phyloP scores from a whole-genome alignment of 2,329 filamentous ascomycete species.

The Trichocomaceae sp. region DNA sequence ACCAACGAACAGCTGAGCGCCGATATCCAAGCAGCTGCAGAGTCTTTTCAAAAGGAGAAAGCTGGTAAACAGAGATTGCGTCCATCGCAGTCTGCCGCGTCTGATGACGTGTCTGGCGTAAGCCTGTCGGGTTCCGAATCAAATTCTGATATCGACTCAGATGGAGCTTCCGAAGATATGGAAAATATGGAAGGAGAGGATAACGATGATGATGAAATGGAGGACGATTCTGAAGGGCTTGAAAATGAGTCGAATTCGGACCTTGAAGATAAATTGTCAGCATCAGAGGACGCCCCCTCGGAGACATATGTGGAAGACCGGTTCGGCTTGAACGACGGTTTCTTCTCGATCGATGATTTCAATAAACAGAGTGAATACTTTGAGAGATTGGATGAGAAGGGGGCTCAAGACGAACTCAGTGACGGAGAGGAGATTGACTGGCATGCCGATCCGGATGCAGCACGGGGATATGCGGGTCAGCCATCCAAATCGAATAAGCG shows the following conservation, averaged over 20 bases:
- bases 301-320: conserved; percentile 63
- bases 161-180: not conserved
- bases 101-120: not conserved
- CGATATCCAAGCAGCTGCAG: conserved; percentile 33
- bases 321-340: conserved; percentile 88
- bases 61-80: not conserved
- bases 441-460: conserved; percentile 65
- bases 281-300: conserved; percentile 17
- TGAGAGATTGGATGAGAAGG: conserved; percentile 74
- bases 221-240: conserved; percentile 18
- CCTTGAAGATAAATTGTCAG: conserved; percentile 2
- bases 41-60: conserved; percentile 10
- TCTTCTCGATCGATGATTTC: conserved; percentile 97
- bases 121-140: not conserved
- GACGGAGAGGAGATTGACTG: conserved; percentile 82
- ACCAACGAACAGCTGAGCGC: conserved; percentile 49
- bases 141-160: not conserved
- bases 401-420: conserved; percentile 65
- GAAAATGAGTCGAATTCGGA: conserved; percentile 5
- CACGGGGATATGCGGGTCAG: conserved; percentile 15
- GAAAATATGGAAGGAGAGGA: conserved; percentile 16
- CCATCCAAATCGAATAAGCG: conserved; percentile 18
- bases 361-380: conserved; percentile 88
- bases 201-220: conserved; percentile 32
- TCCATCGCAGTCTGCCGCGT: not conserved